phyloP scores from a whole-genome alignment of 306 rosid genomes.

The Adenanthera pavonina region DNA sequence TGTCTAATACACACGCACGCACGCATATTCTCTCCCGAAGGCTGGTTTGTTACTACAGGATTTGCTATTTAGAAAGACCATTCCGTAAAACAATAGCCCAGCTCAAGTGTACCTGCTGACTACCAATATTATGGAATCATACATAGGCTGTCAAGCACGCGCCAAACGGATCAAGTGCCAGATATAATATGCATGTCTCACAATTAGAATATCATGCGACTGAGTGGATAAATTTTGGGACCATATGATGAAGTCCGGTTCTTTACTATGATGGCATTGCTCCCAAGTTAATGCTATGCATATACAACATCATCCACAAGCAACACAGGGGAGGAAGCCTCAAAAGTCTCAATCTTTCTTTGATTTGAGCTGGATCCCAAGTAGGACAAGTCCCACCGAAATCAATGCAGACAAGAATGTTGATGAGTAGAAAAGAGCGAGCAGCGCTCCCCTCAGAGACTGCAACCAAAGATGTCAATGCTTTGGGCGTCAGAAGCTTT shows the following conservation, averaged over 20 bases:
- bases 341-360: conserved; percentile 53
- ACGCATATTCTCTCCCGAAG: too few species aligned
- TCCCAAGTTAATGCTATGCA: conserved; percentile 31
- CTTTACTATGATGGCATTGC: conserved; percentile 9
- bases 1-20: too few species aligned
- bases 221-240: conserved; percentile 30
- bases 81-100: not conserved
- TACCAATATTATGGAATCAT: not conserved
- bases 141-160: not conserved
- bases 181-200: not conserved
- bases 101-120: not conserved
- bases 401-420: conserved; percentile 67
- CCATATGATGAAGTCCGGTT: conserved; percentile 22
- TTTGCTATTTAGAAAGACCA: not conserved
- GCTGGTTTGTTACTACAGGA: not conserved
- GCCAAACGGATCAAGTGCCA: not conserved
- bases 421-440: conserved; percentile 69
- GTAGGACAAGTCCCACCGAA: conserved; percentile 73
- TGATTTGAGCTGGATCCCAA: conserved; percentile 75
- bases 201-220: conserved; percentile 24
- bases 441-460: conserved; percentile 84
- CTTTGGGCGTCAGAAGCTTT: conserved; percentile 32
- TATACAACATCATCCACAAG: conserved; percentile 37
- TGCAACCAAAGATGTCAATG: conserved; percentile 43
- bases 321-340: conserved; percentile 26